Base-by-base conservation (phyloP, 306 rosid genomes). In the Quercus ilex region DNA sequence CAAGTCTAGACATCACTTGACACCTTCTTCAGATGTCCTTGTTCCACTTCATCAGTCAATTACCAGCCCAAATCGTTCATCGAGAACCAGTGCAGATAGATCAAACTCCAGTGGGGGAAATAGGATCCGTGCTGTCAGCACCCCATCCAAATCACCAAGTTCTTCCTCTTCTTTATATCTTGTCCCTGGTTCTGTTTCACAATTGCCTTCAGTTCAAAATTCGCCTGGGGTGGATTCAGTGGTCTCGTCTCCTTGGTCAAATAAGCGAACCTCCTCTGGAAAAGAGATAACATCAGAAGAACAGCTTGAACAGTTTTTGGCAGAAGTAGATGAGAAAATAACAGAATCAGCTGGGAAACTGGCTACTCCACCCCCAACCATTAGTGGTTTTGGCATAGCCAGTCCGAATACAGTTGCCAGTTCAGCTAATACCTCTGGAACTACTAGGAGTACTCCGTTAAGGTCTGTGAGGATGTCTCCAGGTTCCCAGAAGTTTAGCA, bases 391-490 rank as follows among this genome's bases (percentile, higher is more conserved):
- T 85, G 91, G 96, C 78, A 73, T 90, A 52, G 83, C 79, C 78
- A 95, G 92, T 85, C 96, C 97, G 9, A 82, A 52, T 76, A 84
- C 91, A 57, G 85, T 90, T 86, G 69, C 90, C 19, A 86, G 89
- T 73, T 87, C 99, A 51, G 87, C 87, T 59, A 91, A 83, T 84
- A 90, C 97, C 49, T 88, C 99, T 71, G 98, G 96, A 79, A 84
- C 91, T 75, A 83, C 90, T 55, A 91, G 99, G 88, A 86, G 84
- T 79, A 91, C 93, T 23, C 97, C 99, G 43, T 82, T 92, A 92
- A 91, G 99, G 88, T 92, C 92, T 63, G 99, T 92, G 86, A 90
- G 97, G 85, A 95, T 95, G 98, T 92, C 98, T 79, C 98, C 99
- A 7, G 91, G 92, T 55, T 92, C 98, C 64, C 97, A 95, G 86